Percentiles rank a stretch among this genome's conserved stretches.
phyloP scores from a whole-genome alignment of 2,329 filamentous ascomycete genomes.

The Alternaria incomplexa region DNA sequence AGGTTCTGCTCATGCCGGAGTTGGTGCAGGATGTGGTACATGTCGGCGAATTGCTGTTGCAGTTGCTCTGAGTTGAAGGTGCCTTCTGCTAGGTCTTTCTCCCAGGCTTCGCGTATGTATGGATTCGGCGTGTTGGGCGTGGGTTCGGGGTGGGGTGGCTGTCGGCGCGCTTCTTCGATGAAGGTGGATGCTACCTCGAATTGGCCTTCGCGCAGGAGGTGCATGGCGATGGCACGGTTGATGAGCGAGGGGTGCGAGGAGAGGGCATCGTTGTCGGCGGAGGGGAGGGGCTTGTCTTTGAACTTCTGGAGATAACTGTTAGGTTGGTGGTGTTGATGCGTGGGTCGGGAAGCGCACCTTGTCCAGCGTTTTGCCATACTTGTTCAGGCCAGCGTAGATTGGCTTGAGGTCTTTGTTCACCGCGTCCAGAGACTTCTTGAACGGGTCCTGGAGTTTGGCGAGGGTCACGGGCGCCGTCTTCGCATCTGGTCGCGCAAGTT shows the following conservation, averaged over 20 bases:
- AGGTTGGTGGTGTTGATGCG: conserved; percentile 2
- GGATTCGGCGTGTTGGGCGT: conserved; percentile 45
- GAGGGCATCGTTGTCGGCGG: conserved; percentile 81
- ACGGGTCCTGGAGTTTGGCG: conserved; percentile 82
- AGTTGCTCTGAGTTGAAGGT: conserved; percentile 70
- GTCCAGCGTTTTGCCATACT: conserved; percentile 84
- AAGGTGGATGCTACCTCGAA: conserved; percentile 89
- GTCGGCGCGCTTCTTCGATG: conserved; percentile 69
- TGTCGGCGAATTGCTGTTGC: conserved; percentile 81
- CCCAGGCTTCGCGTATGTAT: conserved; percentile 42
- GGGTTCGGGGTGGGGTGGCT: conserved; percentile 51
- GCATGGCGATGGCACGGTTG: conserved; percentile 95
- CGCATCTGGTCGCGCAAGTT: conserved; percentile 59
- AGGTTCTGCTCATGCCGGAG: conserved; percentile 76
- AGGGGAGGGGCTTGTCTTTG: conserved; percentile 69
- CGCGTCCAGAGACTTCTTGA: conserved; percentile 80
- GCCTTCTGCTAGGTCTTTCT: conserved; percentile 59
- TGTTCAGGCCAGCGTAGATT: conserved; percentile 79
- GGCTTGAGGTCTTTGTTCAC: conserved; percentile 83
- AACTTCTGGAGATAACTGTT: conserved; percentile 57
- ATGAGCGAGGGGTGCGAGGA: conserved; percentile 77
- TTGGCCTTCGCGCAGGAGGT: conserved; percentile 90
- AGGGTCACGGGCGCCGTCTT: conserved; percentile 75
- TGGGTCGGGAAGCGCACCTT: conserved; percentile 61
- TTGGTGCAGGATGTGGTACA: conserved; percentile 87